phyloP scores from a whole-genome alignment of 75 land plant genomes.

The Chamaecyparis obtusa region DNA sequence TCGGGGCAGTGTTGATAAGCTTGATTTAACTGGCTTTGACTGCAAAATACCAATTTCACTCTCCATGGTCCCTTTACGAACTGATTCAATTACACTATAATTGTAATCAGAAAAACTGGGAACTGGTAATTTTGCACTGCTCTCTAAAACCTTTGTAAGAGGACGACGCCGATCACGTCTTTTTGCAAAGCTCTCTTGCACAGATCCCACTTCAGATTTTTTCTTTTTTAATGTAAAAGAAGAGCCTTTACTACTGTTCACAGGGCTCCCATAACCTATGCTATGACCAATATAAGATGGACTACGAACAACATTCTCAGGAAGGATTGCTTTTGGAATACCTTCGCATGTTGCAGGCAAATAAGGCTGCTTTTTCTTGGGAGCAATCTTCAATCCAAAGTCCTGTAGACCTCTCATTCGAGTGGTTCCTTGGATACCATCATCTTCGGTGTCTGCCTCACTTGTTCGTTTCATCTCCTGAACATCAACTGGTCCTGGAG shows the following conservation, averaged over 20 bases:
- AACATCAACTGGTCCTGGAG: conserved; percentile 1
- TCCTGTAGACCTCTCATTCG: conserved; percentile 80
- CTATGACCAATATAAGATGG: conserved; percentile 17
- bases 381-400: conserved; percentile 28
- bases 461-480: background rate
- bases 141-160: conserved; percentile 52
- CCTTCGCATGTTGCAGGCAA: conserved; percentile 16
- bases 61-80: conserved; percentile 21
- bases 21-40: conserved; percentile 26
- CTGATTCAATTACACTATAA: conserved; percentile 14
- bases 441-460: conserved; percentile 57
- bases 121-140: conserved; percentile 38
- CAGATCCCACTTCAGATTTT: conserved; percentile 26
- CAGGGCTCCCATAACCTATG: conserved; percentile 18
- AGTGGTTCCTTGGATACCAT: conserved; percentile 37
- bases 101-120: conserved; percentile 26
- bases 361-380: conserved; percentile 19
- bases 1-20: conserved; percentile 16
- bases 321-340: conserved; percentile 18
- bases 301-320: conserved; percentile 23
- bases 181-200: conserved; percentile 37
- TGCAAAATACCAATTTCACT: conserved; percentile 29
- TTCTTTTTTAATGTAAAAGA: conserved; percentile 34
- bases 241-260: conserved; percentile 20
- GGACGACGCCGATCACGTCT: conserved; percentile 50